Evolutionary conservation across 1,284 basidiomycete species (phyloP), one percentile per base, ranked within the genome.

Genomic region (Nidula niveotomentosa): DNA sequence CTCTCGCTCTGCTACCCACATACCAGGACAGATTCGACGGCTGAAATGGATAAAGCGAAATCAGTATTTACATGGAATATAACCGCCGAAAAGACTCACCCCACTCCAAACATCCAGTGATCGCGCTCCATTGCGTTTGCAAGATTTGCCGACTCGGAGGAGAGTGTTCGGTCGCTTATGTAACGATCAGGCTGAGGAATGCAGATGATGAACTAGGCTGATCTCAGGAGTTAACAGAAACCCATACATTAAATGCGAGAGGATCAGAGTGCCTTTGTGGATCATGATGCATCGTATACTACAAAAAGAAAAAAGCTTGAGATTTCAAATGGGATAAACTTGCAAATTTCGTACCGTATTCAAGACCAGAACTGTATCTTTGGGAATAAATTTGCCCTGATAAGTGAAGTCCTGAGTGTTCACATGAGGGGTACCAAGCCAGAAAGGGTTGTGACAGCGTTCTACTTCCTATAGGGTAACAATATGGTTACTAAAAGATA

Each of bases 1-100:
- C 56, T 76, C 74, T 35, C 69, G 69, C 46, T 76, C 74, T 1
- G 75, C 76, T 9, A 75, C 67, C 56, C 63, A 63, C 57, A 75
- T 72, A 12, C 74, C 75, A 1, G 70, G 72, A 56, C 75, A 76
- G 37, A 75, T 74, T 8, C 72, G 66, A 36, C 73, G 73, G 2
- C 76, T 75, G 43, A 10, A 7, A 13, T 3, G 23, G 34, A 47
- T 36, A 4, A n/a, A n/a, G n/a, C n/a, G n/a, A n/a, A n/a, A n/a
- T n/a, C n/a, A n/a, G n/a, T n/a, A n/a, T n/a, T n/a, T n/a, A n/a
- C n/a, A n/a, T n/a, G n/a, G n/a, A n/a, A n/a, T n/a, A n/a, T n/a
- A n/a, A n/a, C n/a, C n/a, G n/a, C n/a, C n/a, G n/a, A n/a, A n/a
- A n/a, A 5, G 35, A 48, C 56, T 53, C 57, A 57, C 67, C 51